phyloP scores from a whole-genome alignment of 345 rosid species.

The Lepidium aucheri region DNA sequence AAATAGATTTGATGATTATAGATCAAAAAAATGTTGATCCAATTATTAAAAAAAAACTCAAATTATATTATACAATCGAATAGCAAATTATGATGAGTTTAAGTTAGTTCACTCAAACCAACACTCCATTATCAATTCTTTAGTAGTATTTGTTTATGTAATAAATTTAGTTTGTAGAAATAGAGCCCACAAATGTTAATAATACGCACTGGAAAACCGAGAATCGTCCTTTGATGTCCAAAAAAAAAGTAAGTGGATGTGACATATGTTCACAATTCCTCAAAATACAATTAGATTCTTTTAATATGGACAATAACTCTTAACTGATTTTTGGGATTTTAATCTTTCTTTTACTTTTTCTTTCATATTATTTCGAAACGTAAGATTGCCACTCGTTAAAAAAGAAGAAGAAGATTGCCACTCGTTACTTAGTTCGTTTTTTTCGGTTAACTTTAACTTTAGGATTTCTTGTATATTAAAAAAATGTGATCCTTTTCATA shows the following conservation, averaged over 20 bases:
- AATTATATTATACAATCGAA: no score
- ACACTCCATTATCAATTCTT: no score
- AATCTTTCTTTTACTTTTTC: not conserved
- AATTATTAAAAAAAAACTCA: no score
- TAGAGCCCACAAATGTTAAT: conserved; percentile 4
- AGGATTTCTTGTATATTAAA: no score
- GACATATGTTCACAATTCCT: not conserved
- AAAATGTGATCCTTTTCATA: not conserved
- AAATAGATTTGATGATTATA: no score
- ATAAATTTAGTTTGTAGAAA: not conserved
- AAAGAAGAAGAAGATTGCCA: no score
- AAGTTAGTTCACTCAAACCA: no score
- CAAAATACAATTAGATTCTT: conserved; percentile 7
- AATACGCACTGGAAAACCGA: not conserved
- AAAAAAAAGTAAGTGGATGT: not conserved
- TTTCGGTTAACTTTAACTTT: no score
- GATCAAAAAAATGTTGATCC: no score
- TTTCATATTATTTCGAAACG: not conserved
- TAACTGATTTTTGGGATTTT: not conserved
- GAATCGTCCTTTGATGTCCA: conserved; percentile 3
- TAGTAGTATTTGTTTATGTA: not conserved
- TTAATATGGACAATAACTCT: not conserved
- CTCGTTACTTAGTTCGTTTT: no score
- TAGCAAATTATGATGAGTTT: no score
- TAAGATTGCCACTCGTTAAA: not conserved